Evolutionary conservation across 2,329 filamentous ascomycete genomes (phyloP).

Genomic region (Trichothecium sympodiale): DNA sequence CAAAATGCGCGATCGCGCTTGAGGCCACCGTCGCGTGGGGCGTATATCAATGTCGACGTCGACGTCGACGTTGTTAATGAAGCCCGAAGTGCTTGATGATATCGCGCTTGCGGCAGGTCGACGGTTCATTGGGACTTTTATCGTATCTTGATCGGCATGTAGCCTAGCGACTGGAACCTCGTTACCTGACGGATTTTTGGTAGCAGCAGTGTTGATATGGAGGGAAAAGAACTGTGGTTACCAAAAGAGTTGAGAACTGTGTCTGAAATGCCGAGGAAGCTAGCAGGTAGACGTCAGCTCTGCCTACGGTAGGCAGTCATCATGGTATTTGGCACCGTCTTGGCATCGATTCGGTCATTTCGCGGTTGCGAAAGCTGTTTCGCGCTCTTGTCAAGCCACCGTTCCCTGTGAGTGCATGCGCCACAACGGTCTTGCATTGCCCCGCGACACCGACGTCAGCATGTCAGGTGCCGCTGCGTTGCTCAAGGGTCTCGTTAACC

Average conservation of each 20-base stretch:
- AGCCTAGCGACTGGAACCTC: too few relatives aligned
- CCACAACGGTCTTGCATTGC: too few relatives aligned
- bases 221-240: constrained; percentile 8
- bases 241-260: background rate
- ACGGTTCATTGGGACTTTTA: too few relatives aligned
- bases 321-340: constrained; percentile 1
- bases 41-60: background rate
- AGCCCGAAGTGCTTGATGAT: background rate
- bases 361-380: too few relatives aligned
- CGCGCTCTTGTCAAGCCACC: too few relatives aligned
- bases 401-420: too few relatives aligned
- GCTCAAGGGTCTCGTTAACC: background rate
- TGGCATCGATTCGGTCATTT: background rate
- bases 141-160: too few relatives aligned
- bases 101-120: too few relatives aligned
- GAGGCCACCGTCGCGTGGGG: background rate
- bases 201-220: too few relatives aligned
- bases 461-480: background rate
- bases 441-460: constrained; percentile 1
- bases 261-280: too few relatives aligned
- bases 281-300: too few relatives aligned
- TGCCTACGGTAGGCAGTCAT: too few relatives aligned
- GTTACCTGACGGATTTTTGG: constrained; percentile 15
- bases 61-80: background rate
- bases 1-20: background rate